Percentiles rank a stretch among this genome's conserved stretches.
These are phyloP conservation scores for Talaromyces amestolkiae DNA, from an alignment of 2,329 filamentous ascomycete species.

Conservation along the genomic window DNA sequence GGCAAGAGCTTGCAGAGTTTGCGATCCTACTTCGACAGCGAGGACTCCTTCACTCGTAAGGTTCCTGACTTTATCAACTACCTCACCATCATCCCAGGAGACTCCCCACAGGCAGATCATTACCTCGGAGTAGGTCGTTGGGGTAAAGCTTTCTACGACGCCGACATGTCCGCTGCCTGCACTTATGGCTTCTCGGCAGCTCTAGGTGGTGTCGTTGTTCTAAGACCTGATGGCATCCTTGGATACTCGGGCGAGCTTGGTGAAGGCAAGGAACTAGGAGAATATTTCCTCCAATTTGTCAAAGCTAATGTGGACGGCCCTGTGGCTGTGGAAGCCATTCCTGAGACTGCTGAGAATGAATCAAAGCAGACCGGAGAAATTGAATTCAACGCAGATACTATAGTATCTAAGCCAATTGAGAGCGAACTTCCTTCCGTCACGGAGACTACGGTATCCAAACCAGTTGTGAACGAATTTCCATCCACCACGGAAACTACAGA, in stretches of 20 bases:
- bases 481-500: background rate
- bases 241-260: constrained; percentile 6
- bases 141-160: background rate
- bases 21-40: background rate
- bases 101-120: background rate
- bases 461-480: background rate
- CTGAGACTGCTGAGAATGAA: background rate
- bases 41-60: background rate
- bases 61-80: background rate
- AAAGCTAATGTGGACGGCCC: background rate
- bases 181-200: constrained; percentile 2
- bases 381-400: background rate
- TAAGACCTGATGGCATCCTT: constrained; percentile 10
- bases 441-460: background rate
- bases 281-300: constrained; percentile 2
- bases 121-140: background rate
- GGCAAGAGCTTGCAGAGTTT: background rate
- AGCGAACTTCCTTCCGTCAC: background rate
- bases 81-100: background rate
- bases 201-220: constrained; percentile 5
- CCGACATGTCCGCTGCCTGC: background rate
- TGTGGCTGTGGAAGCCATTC: background rate
- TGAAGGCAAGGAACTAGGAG: background rate
- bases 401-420: background rate
- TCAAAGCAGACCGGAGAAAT: background rate